Evolutionary conservation across 768 basidiomycete genomes (phyloP), one percentile per base, ranked within the genome.

Genomic region (Russula olivacea): DNA sequence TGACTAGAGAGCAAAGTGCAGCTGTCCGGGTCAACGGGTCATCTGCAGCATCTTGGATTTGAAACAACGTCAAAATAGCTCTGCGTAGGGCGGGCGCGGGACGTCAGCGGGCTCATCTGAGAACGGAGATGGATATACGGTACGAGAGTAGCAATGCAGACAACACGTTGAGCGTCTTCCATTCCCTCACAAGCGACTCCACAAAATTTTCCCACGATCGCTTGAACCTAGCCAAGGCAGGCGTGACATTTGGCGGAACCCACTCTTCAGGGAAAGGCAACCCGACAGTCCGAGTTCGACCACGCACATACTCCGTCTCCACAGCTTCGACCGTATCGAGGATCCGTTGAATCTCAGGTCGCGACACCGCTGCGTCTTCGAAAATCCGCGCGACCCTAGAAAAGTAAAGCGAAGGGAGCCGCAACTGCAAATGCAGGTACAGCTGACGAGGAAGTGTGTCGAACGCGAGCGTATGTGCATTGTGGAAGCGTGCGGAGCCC

Each of bases 321-420:
- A 38, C 51, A 11, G 17, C 34, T 47, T 61, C 66, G 45, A 71
- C 71, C 5, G 72, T 70, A 21, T 73, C 75, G 32, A 78, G 75
- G 58, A 79, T 72, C 7, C 74, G 71, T 61, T 76, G 73, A 3
- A 92, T 81, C 69, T 92, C 90, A 10, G 85, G 87, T 64, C 79
- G 79, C 69, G 88, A 88, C 55, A 92, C 80, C 58, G 91, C 85
- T 2, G 89, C 89, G 61, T 89, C 88, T 67, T 87, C 81, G 66
- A 90, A 91, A 30, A 91, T 81, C 53, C 83, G 80, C 3, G 87
- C 82, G 25, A 92, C 90, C 3, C 90, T 84, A 3, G 85, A 81
- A 72, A 91, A 92, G 69, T 92, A 92, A 68, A 91, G 76, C 0
- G 86, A 81, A 2, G 90, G 91, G n/a, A 92, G 79, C 17, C 84